phyloP scores from a whole-genome alignment of 148 eudicot genomes.

The Camellia sinensis region DNA sequence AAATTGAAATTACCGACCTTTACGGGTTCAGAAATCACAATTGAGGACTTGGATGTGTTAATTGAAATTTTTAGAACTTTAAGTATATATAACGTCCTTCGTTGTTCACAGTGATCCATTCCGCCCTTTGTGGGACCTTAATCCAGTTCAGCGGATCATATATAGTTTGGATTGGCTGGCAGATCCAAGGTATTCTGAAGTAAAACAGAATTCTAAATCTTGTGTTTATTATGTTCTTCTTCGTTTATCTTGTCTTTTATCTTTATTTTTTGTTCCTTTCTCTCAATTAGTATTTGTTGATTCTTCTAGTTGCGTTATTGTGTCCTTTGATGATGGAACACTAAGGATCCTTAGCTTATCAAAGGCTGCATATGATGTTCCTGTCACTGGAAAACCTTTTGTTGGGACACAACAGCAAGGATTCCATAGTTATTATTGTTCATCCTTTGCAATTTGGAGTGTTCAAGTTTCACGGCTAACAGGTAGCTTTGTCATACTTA shows the following conservation, averaged over 20 bases:
- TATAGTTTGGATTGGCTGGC: slow-evolving; percentile 88
- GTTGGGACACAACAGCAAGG: slow-evolving; percentile 61
- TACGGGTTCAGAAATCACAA: too few species aligned
- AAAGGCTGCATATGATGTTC: slow-evolving; percentile 61
- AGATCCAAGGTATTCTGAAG: slow-evolving; percentile 66
- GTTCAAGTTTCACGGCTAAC: slow-evolving; percentile 70
- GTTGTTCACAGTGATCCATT: slow-evolving; percentile 74
- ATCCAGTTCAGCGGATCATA: slow-evolving; percentile 44
- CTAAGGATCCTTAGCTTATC: slow-evolving; percentile 59
- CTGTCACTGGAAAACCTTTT: slow-evolving; percentile 69
- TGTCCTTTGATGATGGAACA: slow-evolving; percentile 72
- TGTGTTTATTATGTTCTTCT: neutral
- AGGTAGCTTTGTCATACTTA: slow-evolving; percentile 35
- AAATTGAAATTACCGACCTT: too few species aligned
- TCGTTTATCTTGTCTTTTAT: too few species aligned
- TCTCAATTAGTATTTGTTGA: slow-evolving; percentile 18
- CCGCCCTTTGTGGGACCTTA: slow-evolving; percentile 72
- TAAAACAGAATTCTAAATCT: neutral
- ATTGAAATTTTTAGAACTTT: too few species aligned
- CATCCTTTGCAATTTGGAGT: slow-evolving; percentile 74
- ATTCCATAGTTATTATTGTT: slow-evolving; percentile 52
- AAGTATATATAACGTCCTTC: slow-evolving; percentile 2
- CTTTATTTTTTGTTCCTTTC: neutral
- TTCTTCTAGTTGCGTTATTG: slow-evolving; percentile 60
- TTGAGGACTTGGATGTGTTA: too few species aligned